phyloP scores from a whole-genome alignment of 2,329 filamentous ascomycete genomes.

The Cladophialophora carrionii region DNA sequence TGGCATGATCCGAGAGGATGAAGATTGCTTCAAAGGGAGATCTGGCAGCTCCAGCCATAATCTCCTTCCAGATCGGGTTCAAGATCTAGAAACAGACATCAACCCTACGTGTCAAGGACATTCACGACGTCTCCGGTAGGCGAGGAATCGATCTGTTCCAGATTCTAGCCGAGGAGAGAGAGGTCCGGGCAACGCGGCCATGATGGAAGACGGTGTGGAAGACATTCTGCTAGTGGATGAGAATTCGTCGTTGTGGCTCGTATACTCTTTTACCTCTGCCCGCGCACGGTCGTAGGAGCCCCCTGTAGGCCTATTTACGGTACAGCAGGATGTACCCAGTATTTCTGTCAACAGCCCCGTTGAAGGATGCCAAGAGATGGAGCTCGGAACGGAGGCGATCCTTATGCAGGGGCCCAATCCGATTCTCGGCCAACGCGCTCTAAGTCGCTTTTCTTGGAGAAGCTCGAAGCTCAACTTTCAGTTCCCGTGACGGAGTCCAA shows the following conservation, averaged over 20 bases:
- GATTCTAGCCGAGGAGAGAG: slow-evolving; percentile 75
- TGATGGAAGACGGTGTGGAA: slow-evolving; percentile 63
- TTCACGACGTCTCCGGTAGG: slow-evolving; percentile 71
- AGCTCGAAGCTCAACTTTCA: background rate
- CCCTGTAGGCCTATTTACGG: background rate
- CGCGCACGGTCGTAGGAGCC: background rate
- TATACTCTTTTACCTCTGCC: background rate
- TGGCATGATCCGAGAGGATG: slow-evolving; percentile 54
- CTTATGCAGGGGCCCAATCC: slow-evolving; percentile 4
- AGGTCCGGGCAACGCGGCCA: slow-evolving; percentile 72
- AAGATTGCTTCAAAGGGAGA: slow-evolving; percentile 70
- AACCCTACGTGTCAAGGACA: slow-evolving; percentile 19
- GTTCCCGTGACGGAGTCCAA: background rate
- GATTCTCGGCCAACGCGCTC: background rate
- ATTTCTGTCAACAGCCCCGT: too few species aligned
- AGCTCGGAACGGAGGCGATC: slow-evolving; percentile 4
- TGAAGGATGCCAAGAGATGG: slow-evolving; percentile 15
- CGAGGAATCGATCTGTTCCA: slow-evolving; percentile 65
- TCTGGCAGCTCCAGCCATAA: slow-evolving; percentile 60
- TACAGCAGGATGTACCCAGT: background rate
- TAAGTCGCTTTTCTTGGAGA: background rate
- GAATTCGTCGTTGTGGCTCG: background rate
- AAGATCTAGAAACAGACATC: slow-evolving; percentile 39
- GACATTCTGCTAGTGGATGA: slow-evolving; percentile 4
- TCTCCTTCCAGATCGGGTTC: slow-evolving; percentile 55